Conservation (phyloP, 139 green algal species). For the Micractinium sp. region DNA sequence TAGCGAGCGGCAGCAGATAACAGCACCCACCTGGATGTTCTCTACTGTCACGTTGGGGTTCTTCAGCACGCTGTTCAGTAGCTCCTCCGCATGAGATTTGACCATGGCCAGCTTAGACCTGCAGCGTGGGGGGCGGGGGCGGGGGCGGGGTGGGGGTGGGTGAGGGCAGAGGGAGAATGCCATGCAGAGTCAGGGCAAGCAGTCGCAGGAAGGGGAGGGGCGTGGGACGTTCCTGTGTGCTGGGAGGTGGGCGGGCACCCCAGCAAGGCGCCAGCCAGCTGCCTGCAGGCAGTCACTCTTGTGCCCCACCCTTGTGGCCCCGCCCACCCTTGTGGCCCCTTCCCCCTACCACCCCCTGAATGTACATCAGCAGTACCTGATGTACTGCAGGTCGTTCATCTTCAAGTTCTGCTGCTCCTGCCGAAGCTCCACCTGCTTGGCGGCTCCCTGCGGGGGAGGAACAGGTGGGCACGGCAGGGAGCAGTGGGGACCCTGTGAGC, state of each 20-base stretch:
- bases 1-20: no score
- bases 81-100: conserved; percentile 43
- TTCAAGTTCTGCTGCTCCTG: conserved; percentile 47
- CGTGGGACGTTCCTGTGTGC: no score
- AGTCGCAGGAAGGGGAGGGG: no score
- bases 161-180: no score
- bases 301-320: no score
- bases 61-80: conserved; percentile 51
- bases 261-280: no score
- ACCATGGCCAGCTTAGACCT: conserved; percentile 42
- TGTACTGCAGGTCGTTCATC: conserved; percentile 50
- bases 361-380: conserved; percentile 8
- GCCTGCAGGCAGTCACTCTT: no score
- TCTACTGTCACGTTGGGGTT: conserved; percentile 51
- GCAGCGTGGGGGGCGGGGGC: not conserved
- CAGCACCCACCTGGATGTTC: conserved; percentile 23
- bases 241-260: no score
- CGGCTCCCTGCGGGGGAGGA: conserved; percentile 17
- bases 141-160: no score
- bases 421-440: conserved; percentile 44
- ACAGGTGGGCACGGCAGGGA: not conserved
- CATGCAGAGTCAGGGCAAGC: not conserved
- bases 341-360: no score
- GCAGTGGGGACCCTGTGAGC: not conserved
- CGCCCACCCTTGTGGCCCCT: no score